Evolutionary conservation across 306 rosid genomes (phyloP).

Genomic region (Malus sylvestris): DNA sequence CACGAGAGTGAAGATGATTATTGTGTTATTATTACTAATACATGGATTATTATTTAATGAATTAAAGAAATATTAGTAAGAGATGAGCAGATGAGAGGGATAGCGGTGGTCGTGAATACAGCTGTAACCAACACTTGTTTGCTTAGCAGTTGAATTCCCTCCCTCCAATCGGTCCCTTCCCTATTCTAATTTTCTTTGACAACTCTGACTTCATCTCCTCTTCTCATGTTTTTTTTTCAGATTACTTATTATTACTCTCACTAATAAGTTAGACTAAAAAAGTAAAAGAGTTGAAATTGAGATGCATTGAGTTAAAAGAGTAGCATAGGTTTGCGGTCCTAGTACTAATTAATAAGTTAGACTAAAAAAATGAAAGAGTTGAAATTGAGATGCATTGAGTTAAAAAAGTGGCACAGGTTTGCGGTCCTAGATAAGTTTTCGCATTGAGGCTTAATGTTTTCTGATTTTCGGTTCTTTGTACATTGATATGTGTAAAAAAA

Average conservation of each 20-base stretch:
- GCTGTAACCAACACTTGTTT: constrained; percentile 46
- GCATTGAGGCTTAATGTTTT: too few relatives aligned
- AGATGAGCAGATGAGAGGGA: neutral
- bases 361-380: too few relatives aligned
- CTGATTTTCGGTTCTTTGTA: too few relatives aligned
- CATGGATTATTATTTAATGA: neutral
- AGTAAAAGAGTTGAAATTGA: too few relatives aligned
- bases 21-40: neutral
- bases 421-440: too few relatives aligned
- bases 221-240: neutral
- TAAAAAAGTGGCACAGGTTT: too few relatives aligned
- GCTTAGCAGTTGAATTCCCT: neutral
- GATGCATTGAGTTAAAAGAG: too few relatives aligned
- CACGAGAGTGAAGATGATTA: neutral
- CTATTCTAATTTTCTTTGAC: constrained; percentile 1
- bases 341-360: too few relatives aligned
- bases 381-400: too few relatives aligned
- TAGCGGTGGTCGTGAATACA: constrained; percentile 54
- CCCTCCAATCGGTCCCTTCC: neutral
- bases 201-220: neutral
- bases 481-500: too few relatives aligned
- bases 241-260: neutral
- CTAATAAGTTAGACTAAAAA: too few relatives aligned
- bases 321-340: too few relatives aligned
- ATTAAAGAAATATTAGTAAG: neutral